phyloP scores from a whole-genome alignment of 2,329 filamentous ascomycete species.

The Diaporthe sp. region DNA sequence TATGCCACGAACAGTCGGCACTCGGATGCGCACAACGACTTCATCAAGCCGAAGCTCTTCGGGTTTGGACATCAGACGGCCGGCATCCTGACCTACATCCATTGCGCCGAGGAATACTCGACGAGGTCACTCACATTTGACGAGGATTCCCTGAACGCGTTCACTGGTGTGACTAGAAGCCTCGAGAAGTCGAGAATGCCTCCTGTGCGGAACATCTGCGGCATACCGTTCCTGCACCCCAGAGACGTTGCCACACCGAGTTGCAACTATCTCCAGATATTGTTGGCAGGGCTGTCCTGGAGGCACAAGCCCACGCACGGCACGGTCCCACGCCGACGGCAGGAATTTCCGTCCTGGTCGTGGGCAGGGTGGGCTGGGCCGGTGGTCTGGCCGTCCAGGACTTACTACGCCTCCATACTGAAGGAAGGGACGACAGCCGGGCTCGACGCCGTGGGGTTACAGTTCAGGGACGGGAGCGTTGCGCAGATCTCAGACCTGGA shows the following conservation, averaged over 20 bases:
- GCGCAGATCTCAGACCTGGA: background rate
- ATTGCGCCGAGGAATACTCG: background rate
- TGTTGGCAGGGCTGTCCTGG: background rate
- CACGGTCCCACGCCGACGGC: background rate
- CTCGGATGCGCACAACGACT: background rate
- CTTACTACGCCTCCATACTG: background rate
- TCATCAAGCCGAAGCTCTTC: background rate
- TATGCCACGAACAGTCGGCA: background rate
- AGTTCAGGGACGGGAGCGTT: background rate
- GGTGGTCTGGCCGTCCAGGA: background rate
- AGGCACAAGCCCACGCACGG: background rate
- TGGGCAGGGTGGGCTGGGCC: background rate
- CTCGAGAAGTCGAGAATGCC: background rate
- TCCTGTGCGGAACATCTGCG: background rate
- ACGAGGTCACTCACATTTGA: background rate
- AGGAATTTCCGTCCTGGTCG: background rate
- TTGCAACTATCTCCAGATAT: slow-evolving; percentile 2
- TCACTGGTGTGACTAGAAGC: background rate
- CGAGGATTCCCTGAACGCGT: background rate
- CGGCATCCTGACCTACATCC: background rate
- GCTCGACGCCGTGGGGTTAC: background rate
- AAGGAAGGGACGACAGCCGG: background rate
- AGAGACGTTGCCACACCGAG: background rate
- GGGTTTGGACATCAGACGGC: background rate
- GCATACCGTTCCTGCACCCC: slow-evolving; percentile 8